Evolutionary conservation across 1,284 basidiomycete genomes (phyloP).

Genomic region (Boletus mariae): DNA sequence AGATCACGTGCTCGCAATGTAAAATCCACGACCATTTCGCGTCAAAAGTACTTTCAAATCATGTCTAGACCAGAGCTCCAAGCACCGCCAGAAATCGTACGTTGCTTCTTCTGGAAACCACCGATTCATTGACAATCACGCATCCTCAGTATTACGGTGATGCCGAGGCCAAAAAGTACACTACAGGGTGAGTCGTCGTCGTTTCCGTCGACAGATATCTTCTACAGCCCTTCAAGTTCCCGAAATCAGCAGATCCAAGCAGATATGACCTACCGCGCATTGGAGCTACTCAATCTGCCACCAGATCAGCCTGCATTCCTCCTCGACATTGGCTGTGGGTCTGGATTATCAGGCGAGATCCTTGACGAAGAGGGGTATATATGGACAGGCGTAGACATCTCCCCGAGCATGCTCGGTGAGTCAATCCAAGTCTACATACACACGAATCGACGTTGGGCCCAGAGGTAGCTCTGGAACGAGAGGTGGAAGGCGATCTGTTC

Average conservation of each 20-base stretch:
- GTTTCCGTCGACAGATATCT: background rate
- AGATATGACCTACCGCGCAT: constrained; percentile 94
- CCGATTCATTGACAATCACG: constrained; percentile 12
- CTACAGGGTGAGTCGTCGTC: constrained; percentile 69
- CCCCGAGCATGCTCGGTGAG: constrained; percentile 94
- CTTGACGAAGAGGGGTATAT: constrained; percentile 91
- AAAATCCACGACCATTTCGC: background rate
- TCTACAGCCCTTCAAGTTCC: constrained; percentile 51
- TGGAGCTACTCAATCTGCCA: constrained; percentile 88
- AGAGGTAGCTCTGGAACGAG: constrained; percentile 93
- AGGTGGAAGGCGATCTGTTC: constrained; percentile 92
- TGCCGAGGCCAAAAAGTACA: constrained; percentile 93
- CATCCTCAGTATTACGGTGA: constrained; percentile 89
- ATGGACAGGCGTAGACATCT: constrained; percentile 95
- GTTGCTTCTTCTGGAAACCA: constrained; percentile 11
- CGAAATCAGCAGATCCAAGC: constrained; percentile 97
- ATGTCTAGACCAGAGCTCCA: constrained; percentile 97
- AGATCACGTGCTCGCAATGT: constrained; percentile 23
- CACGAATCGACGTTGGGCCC: background rate
- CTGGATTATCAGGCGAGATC: constrained; percentile 97
- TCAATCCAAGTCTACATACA: constrained; percentile 8
- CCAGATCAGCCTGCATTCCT: constrained; percentile 75
- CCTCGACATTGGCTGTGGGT: constrained; percentile 96
- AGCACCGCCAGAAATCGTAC: constrained; percentile 94
- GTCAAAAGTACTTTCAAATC: background rate